These are phyloP conservation scores for Ampelomyces quisqualis DNA, from an alignment of 2,329 filamentous ascomycete genomes.

Conservation along the genomic window DNA sequence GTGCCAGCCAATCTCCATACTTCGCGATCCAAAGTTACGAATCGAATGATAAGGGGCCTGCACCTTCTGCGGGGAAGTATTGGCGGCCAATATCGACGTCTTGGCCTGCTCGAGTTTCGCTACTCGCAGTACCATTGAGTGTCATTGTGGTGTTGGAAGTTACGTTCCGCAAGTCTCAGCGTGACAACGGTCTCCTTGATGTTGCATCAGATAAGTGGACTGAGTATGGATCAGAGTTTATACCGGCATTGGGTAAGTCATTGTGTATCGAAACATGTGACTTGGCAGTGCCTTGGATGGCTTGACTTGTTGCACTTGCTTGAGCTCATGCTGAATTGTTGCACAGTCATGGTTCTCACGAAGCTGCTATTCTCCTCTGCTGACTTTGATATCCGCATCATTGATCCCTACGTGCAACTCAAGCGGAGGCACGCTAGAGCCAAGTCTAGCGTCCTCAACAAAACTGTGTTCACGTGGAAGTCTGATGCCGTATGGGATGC, in stretches of 20 bases:
- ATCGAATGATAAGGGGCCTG: background rate
- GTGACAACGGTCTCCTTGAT: background rate
- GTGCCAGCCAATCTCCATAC: background rate
- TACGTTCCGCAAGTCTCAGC: background rate
- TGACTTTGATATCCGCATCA: background rate
- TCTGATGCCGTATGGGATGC: background rate
- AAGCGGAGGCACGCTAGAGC: background rate
- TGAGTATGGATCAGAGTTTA: background rate
- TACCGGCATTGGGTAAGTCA: background rate
- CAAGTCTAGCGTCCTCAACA: background rate
- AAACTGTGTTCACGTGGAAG: background rate
- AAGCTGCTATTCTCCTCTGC: background rate
- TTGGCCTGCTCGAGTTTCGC: background rate
- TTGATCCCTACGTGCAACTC: conserved; percentile 1
- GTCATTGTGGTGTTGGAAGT: background rate
- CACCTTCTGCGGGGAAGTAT: background rate
- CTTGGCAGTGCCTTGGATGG: too few species aligned
- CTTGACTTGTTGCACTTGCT: background rate
- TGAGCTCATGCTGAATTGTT: background rate
- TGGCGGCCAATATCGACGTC: background rate
- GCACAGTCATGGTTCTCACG: background rate
- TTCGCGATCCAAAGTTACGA: background rate
- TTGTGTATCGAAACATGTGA: too few species aligned
- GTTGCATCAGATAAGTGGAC: background rate
- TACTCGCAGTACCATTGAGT: background rate